A percentile compares a stretch with the other conserved stretches of the same genome.
Evolutionary conservation across 345 rosid genomes (phyloP).

Genomic region (Isatis tinctoria): DNA sequence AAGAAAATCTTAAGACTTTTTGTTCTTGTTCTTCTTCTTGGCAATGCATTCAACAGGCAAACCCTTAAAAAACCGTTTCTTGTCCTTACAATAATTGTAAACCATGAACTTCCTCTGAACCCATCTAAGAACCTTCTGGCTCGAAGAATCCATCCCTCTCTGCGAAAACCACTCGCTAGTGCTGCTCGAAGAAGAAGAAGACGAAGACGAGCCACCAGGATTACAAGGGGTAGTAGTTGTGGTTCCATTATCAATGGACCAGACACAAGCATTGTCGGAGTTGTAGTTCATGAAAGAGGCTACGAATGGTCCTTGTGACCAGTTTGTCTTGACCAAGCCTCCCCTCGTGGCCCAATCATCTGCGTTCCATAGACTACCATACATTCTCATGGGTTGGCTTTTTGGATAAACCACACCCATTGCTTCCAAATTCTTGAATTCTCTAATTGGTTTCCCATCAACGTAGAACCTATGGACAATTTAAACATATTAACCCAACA

Average conservation of each 20-base stretch:
- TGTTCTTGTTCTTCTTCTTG: constrained; percentile 8
- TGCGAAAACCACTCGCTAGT: constrained; percentile 32
- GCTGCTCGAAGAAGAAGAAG: constrained; percentile 21
- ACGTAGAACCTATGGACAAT: background rate
- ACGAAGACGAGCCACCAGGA: background rate
- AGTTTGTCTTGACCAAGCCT: constrained; percentile 58
- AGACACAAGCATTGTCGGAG: constrained; percentile 43
- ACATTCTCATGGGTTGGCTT: constrained; percentile 56
- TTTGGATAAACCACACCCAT: constrained; percentile 58
- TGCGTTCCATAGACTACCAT: constrained; percentile 68
- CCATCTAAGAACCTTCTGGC: constrained; percentile 41
- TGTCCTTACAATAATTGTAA: constrained; percentile 60
- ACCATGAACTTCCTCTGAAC: constrained; percentile 60
- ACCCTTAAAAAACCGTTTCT: constrained; percentile 49
- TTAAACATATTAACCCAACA: background rate
- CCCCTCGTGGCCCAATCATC: constrained; percentile 84
- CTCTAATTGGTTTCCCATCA: constrained; percentile 59
- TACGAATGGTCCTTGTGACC: constrained; percentile 58
- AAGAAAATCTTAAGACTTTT: background rate
- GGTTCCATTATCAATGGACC: constrained; percentile 35
- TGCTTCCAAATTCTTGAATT: constrained; percentile 69
- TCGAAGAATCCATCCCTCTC: constrained; percentile 33
- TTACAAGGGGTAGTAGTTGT: constrained; percentile 19
- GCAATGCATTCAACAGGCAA: constrained; percentile 44
- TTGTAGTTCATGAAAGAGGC: constrained; percentile 61